phyloP scores from a whole-genome alignment of 75 land plant species.

The Azolla pinnata region DNA sequence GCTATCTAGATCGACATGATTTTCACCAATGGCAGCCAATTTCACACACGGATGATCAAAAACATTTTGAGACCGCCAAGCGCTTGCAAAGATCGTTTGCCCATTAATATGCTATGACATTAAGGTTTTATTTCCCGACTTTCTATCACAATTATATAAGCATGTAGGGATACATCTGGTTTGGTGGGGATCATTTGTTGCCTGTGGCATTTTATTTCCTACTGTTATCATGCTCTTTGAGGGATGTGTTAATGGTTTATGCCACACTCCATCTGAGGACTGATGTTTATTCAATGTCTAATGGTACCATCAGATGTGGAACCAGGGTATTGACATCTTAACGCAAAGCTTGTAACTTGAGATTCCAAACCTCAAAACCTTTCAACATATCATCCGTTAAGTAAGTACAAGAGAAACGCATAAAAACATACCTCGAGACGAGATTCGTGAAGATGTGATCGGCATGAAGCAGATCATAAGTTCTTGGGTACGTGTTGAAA shows the following conservation, averaged over 20 bases:
- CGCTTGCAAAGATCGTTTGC: too few species aligned
- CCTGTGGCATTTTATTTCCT: too few species aligned
- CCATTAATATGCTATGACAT: too few species aligned
- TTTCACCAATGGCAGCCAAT: too few species aligned
- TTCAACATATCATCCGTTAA: background rate
- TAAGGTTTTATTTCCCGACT: too few species aligned
- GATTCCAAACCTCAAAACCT: background rate
- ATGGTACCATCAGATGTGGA: background rate
- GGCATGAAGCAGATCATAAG: slow-evolving; percentile 78
- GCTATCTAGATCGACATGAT: too few species aligned
- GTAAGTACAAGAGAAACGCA: background rate
- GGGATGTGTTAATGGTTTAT: background rate
- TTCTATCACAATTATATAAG: too few species aligned
- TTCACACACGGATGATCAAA: too few species aligned
- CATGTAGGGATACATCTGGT: too few species aligned
- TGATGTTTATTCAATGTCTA: background rate
- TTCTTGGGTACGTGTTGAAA: slow-evolving; percentile 72
- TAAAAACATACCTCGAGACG: slow-evolving; percentile 37
- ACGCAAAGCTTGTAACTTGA: background rate
- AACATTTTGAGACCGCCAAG: too few species aligned
- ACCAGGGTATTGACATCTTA: background rate
- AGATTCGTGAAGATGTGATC: slow-evolving; percentile 73
- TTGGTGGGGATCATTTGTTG: too few species aligned
- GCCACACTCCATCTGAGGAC: background rate
- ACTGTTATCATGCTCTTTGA: too few species aligned